phyloP scores from a whole-genome alignment of 2,329 filamentous ascomycete genomes.

The Ascochyta lentis region DNA sequence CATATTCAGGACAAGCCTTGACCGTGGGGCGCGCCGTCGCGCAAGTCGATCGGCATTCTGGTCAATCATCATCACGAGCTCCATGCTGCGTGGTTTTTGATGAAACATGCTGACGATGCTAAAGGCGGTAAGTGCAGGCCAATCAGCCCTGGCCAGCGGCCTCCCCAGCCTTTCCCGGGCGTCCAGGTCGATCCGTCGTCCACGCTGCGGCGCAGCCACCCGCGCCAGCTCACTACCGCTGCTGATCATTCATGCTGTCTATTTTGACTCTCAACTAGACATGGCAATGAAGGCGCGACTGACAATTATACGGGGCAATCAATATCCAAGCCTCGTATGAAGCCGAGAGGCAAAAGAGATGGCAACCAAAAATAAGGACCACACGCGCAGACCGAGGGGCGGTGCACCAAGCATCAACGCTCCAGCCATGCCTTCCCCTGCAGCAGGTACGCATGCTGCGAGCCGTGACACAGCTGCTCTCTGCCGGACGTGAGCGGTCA shows the following conservation, averaged over 20 bases:
- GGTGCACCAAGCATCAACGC: slow-evolving; percentile 18
- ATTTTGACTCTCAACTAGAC: slow-evolving; percentile 7
- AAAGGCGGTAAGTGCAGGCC: slow-evolving; percentile 15
- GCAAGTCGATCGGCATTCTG: slow-evolving; percentile 5
- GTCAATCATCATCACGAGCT: slow-evolving; percentile 14
- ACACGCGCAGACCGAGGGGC: slow-evolving; percentile 25
- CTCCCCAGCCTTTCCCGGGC: slow-evolving; percentile 10
- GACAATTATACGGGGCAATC: not conserved
- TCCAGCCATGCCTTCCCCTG: slow-evolving; percentile 13
- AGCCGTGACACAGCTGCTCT: slow-evolving; percentile 12
- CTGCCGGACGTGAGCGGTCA: slow-evolving; percentile 9
- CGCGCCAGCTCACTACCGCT: slow-evolving; percentile 13
- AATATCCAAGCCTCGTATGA: slow-evolving; percentile 14
- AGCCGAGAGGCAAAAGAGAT: slow-evolving; percentile 14
- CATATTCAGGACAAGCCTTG: slow-evolving; percentile 16
- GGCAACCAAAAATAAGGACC: slow-evolving; percentile 28
- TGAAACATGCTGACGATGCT: slow-evolving; percentile 15
- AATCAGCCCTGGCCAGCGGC: slow-evolving; percentile 12
- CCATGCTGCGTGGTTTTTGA: slow-evolving; percentile 11
- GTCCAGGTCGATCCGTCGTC: slow-evolving; percentile 6
- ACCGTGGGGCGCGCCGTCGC: slow-evolving; percentile 11
- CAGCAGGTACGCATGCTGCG: slow-evolving; percentile 12
- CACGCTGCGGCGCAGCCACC: slow-evolving; percentile 30
- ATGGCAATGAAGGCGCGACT: slow-evolving; percentile 1
- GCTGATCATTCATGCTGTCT: slow-evolving; percentile 23